These are phyloP conservation scores for Penicillium bovifimosum DNA, from an alignment of 495 filamentous ascomycete genomes.

Conservation along the genomic window DNA sequence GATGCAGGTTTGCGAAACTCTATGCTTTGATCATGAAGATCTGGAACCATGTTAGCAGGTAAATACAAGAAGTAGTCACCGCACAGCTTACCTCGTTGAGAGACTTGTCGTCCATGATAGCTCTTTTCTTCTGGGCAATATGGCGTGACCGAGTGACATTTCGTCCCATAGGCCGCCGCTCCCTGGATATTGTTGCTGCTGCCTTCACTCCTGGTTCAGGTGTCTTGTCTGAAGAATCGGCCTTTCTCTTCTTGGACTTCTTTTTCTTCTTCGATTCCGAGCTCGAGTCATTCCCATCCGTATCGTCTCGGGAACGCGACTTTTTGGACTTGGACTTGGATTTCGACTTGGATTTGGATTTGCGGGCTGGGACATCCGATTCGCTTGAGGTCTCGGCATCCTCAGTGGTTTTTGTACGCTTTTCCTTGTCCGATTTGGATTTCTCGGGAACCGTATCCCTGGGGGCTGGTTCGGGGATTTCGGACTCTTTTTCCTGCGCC, in stretches of 20 bases:
- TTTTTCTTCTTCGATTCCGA: conserved; percentile 36
- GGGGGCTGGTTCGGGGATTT: conserved; percentile 14
- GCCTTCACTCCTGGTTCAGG: conserved; percentile 15
- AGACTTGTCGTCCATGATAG: conserved; percentile 63
- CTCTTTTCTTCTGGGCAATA: conserved; percentile 74
- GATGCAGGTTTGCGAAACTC: conserved; percentile 1
- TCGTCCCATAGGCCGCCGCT: conserved; percentile 46
- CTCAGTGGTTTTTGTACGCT: conserved; percentile 4
- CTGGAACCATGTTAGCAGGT: conserved; percentile 42
- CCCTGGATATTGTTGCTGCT: conserved; percentile 27
- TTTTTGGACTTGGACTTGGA: conserved; percentile 18
- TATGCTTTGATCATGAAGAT: conserved; percentile 68
- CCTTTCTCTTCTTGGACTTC: conserved; percentile 48
- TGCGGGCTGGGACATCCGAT: conserved; percentile 2
- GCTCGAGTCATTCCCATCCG: conserved; percentile 10
- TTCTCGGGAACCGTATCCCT: conserved; percentile 18
- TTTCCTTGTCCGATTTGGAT: conserved; percentile 16
- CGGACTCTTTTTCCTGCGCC: conserved; percentile 57
- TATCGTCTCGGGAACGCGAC: conserved; percentile 14
- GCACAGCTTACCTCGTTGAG: conserved; percentile 62
- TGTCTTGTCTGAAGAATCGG: conserved; percentile 28
- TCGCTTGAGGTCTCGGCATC: conserved; percentile 6
- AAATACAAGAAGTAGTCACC: background rate
- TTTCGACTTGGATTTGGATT: conserved; percentile 18
- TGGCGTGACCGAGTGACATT: conserved; percentile 63